A percentile compares a stretch with the other conserved stretches of the same genome.
Evolutionary conservation across 1,139 yeast genomes (phyloP).

Genomic region (Barnettozyma hawaiiensis): DNA sequence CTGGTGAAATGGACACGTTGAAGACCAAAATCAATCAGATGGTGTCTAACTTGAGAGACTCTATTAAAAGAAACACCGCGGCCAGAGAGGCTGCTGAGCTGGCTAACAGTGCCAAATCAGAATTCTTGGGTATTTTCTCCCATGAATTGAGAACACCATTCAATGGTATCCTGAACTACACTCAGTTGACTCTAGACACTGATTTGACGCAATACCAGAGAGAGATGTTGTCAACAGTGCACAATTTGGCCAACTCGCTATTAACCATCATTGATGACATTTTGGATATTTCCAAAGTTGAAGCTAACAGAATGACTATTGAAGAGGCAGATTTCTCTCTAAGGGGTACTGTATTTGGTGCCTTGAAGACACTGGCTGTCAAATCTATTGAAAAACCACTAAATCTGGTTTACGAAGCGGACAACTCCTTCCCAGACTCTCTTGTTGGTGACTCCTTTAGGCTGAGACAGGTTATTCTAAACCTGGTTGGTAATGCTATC

Average conservation of each 20-base stretch:
- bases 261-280: constrained; percentile 86
- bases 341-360: constrained; percentile 85
- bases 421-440: constrained; percentile 81
- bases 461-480: constrained; percentile 77
- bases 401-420: constrained; percentile 76
- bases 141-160: constrained; percentile 90
- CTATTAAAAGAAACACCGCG: constrained; percentile 85
- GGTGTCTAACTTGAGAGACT: constrained; percentile 83
- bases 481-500: constrained; percentile 84
- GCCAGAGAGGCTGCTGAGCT: constrained; percentile 92
- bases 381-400: constrained; percentile 83
- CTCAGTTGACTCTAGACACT: constrained; percentile 80
- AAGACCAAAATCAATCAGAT: constrained; percentile 87
- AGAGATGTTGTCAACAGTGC: constrained; percentile 85
- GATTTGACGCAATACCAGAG: constrained; percentile 86
- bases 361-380: constrained; percentile 81
- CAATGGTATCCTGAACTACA: constrained; percentile 92
- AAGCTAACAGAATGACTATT: constrained; percentile 88
- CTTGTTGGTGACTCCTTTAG: constrained; percentile 85
- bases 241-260: constrained; percentile 77
- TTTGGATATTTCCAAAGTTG: constrained; percentile 86
- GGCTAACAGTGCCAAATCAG: constrained; percentile 88
- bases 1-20: constrained; percentile 91
- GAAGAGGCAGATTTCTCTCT: constrained; percentile 84
- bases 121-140: constrained; percentile 85